Evolutionary conservation across 2,329 filamentous ascomycete species (phyloP).

Genomic region (Fusarium sp.): DNA sequence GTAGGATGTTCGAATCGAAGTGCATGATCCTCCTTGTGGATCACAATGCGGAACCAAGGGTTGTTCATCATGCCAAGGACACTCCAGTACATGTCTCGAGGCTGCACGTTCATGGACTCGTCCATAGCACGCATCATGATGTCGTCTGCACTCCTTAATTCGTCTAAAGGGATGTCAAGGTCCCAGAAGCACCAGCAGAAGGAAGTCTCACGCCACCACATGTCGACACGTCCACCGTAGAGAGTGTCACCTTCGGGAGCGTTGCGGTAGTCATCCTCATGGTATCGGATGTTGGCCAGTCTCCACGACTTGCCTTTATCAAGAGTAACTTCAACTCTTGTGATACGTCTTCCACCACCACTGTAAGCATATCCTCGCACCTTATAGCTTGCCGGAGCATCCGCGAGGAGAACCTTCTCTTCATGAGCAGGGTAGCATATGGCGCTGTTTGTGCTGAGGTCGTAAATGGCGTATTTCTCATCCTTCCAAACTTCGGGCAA

Average conservation of each 20-base stretch:
- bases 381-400: conserved; percentile 67
- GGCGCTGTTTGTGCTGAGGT: conserved; percentile 88
- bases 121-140: conserved; percentile 91
- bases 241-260: conserved; percentile 70
- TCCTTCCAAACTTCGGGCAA: conserved; percentile 85
- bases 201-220: conserved; percentile 82
- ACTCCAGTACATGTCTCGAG: conserved; percentile 95
- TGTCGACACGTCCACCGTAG: conserved; percentile 82
- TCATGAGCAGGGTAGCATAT: conserved; percentile 84
- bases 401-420: conserved; percentile 69
- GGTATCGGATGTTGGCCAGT: conserved; percentile 81
- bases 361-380: conserved; percentile 88
- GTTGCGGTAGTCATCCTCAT: conserved; percentile 84
- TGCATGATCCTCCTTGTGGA: conserved; percentile 71
- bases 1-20: conserved; percentile 91
- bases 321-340: conserved; percentile 83
- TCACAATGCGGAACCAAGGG: conserved; percentile 87
- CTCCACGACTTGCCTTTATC: conserved; percentile 86
- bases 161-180: conserved; percentile 72
- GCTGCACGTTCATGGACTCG: conserved; percentile 86
- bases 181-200: conserved; percentile 98
- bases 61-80: conserved; percentile 99
- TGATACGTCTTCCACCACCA: conserved; percentile 86
- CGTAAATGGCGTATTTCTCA: conserved; percentile 92
- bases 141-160: conserved; percentile 74